These are phyloP conservation scores for Cucumis sativus DNA, from an alignment of 306 rosid species.

Conservation along the genomic window Cucumber_9930_V3 NC_026656.2:1859501-1860000, in stretches of 20 bases:
- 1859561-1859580: background rate
- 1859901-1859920: background rate
- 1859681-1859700: background rate
- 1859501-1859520: too few relatives aligned
- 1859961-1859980: too few relatives aligned
- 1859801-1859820: background rate
- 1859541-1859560: too few relatives aligned
- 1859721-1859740: background rate
- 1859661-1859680: background rate
- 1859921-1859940: background rate
- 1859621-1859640: background rate
- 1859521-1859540: too few relatives aligned
- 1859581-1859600: background rate
- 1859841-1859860: background rate
- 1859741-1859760: background rate
- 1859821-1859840: background rate
- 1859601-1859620: background rate
- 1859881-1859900: background rate
- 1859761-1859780: background rate
- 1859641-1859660: background rate
- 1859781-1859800: conserved; percentile 4
- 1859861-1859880: background rate
- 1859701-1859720: background rate
- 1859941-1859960: background rate
- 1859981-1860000: too few relatives aligned